phyloP scores from a whole-genome alignment of 257 asterid species.

The Paulownia fortunei region DNA sequence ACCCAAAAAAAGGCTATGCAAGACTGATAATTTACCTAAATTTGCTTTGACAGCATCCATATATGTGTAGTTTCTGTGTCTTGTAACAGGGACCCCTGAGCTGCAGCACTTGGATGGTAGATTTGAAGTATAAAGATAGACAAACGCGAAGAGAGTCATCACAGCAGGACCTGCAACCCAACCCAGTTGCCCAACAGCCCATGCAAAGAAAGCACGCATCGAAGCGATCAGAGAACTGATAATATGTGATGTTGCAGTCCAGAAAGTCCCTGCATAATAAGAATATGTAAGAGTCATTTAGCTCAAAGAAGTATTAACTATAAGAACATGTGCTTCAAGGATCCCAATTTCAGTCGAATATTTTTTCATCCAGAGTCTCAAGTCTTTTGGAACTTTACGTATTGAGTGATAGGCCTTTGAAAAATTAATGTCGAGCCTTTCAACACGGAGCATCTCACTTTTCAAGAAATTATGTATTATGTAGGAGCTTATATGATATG shows the following conservation, averaged over 20 bases:
- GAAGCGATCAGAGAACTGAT: conserved; percentile 48
- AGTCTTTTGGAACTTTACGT: too few relatives aligned
- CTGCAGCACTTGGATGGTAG: conserved; percentile 49
- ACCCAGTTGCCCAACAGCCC: conserved; percentile 58
- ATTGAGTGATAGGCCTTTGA: too few relatives aligned
- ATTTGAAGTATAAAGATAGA: conserved; percentile 44
- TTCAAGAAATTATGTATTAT: too few relatives aligned
- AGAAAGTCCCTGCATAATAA: conserved; percentile 36
- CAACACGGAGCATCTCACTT: too few relatives aligned
- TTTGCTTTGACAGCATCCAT: conserved; percentile 55
- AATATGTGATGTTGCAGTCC: conserved; percentile 47
- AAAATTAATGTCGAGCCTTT: too few relatives aligned
- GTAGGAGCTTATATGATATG: too few relatives aligned
- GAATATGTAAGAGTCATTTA: background rate
- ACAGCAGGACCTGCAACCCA: conserved; percentile 53
- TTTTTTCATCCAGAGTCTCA: too few relatives aligned
- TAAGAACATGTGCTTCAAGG: too few relatives aligned
- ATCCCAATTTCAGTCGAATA: too few relatives aligned
- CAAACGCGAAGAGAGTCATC: conserved; percentile 41
- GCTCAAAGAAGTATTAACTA: background rate
- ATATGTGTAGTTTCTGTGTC: conserved; percentile 50
- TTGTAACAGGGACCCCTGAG: conserved; percentile 43
- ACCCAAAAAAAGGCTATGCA: background rate
- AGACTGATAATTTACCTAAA: conserved; percentile 33
- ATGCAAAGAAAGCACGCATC: conserved; percentile 47